Conservation (phyloP, 1,284 basidiomycete species). For the Porphyrellus sp. region DNA sequence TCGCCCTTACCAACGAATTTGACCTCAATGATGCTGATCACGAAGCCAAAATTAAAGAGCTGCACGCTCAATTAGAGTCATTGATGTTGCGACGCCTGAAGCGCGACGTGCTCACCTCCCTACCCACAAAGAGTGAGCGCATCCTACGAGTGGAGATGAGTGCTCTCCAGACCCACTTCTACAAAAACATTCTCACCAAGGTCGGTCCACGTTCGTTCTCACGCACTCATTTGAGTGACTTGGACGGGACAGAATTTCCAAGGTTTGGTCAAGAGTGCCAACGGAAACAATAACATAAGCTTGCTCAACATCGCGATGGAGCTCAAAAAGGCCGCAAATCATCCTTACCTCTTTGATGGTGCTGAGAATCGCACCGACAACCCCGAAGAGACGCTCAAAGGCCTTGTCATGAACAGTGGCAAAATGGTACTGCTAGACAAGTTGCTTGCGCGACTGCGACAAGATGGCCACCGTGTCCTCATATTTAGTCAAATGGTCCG, state of each 20-base stretch:
- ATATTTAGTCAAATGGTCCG: constrained; percentile 99
- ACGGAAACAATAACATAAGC: constrained; percentile 83
- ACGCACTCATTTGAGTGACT: constrained; percentile 8
- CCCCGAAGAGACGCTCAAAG: constrained; percentile 87
- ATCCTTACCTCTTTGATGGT: constrained; percentile 97
- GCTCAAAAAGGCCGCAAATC: constrained; percentile 96
- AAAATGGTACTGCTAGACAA: constrained; percentile 98
- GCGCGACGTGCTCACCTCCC: constrained; percentile 94
- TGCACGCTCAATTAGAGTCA: constrained; percentile 90
- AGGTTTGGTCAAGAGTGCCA: constrained; percentile 85
- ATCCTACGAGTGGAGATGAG: constrained; percentile 99
- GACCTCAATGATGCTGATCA: constrained; percentile 92
- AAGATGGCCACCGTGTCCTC: constrained; percentile 92
- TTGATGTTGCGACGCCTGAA: constrained; percentile 96
- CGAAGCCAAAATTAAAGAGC: constrained; percentile 90
- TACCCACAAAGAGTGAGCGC: constrained; percentile 97
- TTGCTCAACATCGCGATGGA: constrained; percentile 96
- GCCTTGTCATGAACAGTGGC: constrained; percentile 96
- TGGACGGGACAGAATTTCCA: constrained; percentile 73
- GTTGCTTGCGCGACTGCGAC: constrained; percentile 83
- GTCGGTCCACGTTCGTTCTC: constrained; percentile 37
- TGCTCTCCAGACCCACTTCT: constrained; percentile 95
- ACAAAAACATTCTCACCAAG: constrained; percentile 98
- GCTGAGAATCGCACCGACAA: constrained; percentile 79
- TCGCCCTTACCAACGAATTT: constrained; percentile 88